phyloP scores from a whole-genome alignment of 2,329 filamentous ascomycete genomes.

The Talaromyces islandicus region DNA sequence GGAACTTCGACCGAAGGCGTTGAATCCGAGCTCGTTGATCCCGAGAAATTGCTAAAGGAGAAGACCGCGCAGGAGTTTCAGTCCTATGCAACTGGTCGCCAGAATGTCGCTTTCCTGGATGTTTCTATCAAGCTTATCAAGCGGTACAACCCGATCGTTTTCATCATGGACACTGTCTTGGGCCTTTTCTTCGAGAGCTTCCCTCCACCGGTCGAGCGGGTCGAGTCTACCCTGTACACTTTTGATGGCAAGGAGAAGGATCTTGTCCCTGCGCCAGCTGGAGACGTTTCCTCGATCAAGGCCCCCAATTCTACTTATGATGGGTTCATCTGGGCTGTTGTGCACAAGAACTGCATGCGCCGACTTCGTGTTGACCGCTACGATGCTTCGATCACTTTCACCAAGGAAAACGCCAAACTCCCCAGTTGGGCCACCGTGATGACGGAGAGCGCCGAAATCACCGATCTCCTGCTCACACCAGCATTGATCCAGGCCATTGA shows the following conservation, averaged over 20 bases:
- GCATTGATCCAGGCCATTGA: constrained; percentile 77
- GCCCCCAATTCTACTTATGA: constrained; percentile 63
- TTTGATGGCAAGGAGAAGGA: constrained; percentile 89
- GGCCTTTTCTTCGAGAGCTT: constrained; percentile 78
- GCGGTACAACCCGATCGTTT: constrained; percentile 73
- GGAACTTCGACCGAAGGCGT: constrained; percentile 41
- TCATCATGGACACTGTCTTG: constrained; percentile 61
- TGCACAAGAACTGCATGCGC: constrained; percentile 94
- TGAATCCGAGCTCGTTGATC: constrained; percentile 41
- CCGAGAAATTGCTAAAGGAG: constrained; percentile 67
- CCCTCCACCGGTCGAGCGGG: constrained; percentile 60
- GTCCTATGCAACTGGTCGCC: constrained; percentile 82
- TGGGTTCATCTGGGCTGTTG: constrained; percentile 88
- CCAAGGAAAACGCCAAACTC: constrained; percentile 87
- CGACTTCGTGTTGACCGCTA: constrained; percentile 85
- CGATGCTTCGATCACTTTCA: constrained; percentile 85
- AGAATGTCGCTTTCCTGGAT: constrained; percentile 89
- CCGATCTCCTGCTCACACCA: constrained; percentile 76
- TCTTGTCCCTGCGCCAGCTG: constrained; percentile 61
- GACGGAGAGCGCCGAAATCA: constrained; percentile 95
- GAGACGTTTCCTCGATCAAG: constrained; percentile 53
- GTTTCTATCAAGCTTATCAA: constrained; percentile 75
- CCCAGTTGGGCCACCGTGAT: constrained; percentile 88
- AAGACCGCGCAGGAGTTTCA: constrained; percentile 81
- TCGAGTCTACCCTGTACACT: constrained; percentile 74